phyloP scores from a whole-genome alignment of 495 filamentous ascomycete species.

The Penicillium ucsense region DNA sequence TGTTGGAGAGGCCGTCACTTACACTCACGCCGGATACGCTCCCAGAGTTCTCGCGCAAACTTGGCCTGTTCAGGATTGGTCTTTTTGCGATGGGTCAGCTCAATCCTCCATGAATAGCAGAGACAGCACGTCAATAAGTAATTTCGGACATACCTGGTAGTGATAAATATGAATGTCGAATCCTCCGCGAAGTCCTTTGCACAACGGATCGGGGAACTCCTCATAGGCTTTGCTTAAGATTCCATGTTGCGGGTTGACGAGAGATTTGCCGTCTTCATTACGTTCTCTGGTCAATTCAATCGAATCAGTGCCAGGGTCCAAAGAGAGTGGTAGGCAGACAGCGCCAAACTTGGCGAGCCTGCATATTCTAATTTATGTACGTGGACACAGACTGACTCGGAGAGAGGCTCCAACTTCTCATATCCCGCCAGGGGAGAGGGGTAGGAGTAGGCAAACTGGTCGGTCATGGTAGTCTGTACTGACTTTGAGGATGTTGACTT shows the following conservation, averaged over 20 bases:
- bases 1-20: slow-evolving; percentile 11
- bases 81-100: slow-evolving; percentile 15
- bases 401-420: slow-evolving; percentile 50
- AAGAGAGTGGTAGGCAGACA: not conserved
- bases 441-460: slow-evolving; percentile 36
- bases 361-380: not conserved
- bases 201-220: slow-evolving; percentile 52
- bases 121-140: not conserved
- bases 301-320: not conserved
- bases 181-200: slow-evolving; percentile 49
- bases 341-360: not conserved
- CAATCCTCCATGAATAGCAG: too few species aligned
- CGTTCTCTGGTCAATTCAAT: slow-evolving; percentile 19
- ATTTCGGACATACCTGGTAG: slow-evolving; percentile 31
- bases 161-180: slow-evolving; percentile 81
- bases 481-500: not conserved
- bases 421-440: slow-evolving; percentile 61
- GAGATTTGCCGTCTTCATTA: slow-evolving; percentile 57
- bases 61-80: slow-evolving; percentile 48
- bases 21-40: slow-evolving; percentile 76
- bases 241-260: slow-evolving; percentile 47
- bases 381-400: slow-evolving; percentile 38
- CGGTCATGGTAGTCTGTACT: slow-evolving; percentile 21
- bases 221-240: slow-evolving; percentile 54
- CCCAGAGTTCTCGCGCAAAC: slow-evolving; percentile 63